phyloP scores from a whole-genome alignment of 345 rosid species.

The Erysimum cheiranthoides region DNA sequence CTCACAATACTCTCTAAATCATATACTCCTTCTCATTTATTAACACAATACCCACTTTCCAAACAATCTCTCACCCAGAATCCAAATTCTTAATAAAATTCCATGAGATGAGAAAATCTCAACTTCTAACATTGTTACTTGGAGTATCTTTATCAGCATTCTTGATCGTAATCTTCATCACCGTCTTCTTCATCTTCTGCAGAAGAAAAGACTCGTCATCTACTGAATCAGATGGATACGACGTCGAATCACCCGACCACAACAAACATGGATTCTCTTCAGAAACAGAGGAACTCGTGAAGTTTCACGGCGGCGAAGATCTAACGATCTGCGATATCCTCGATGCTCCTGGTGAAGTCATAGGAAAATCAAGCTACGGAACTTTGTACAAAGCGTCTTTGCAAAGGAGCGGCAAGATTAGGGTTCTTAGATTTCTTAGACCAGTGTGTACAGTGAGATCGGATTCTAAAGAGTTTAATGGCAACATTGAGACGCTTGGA shows the following conservation, averaged over 20 bases:
- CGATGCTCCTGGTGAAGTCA: conserved; percentile 96
- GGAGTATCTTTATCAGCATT: conserved; percentile 50
- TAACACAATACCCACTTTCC: conserved; percentile 4
- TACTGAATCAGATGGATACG: conserved; percentile 34
- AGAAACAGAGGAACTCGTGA: conserved; percentile 62
- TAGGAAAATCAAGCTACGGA: conserved; percentile 86
- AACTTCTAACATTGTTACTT: conserved; percentile 56
- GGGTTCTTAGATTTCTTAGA: conserved; percentile 81
- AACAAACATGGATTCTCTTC: conserved; percentile 27
- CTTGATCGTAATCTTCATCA: conserved; percentile 46
- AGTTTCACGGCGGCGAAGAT: conserved; percentile 72
- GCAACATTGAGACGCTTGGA: conserved; percentile 64
- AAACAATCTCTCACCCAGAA: conserved; percentile 5
- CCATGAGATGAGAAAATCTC: conserved; percentile 57
- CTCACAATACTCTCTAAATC: conserved; percentile 9
- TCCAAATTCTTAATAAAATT: background rate
- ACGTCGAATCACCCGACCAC: conserved; percentile 48
- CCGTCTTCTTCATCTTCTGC: conserved; percentile 43
- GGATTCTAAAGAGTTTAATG: conserved; percentile 53
- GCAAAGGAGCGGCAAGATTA: conserved; percentile 55
- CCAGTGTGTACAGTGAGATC: conserved; percentile 66
- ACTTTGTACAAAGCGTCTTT: conserved; percentile 83
- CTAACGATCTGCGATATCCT: conserved; percentile 79
- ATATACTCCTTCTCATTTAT: conserved; percentile 1
- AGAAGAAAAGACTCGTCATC: conserved; percentile 41